Evolutionary conservation across 2,329 filamentous ascomycete species (phyloP).

Genomic region (Drechslerella coelobrocha): DNA sequence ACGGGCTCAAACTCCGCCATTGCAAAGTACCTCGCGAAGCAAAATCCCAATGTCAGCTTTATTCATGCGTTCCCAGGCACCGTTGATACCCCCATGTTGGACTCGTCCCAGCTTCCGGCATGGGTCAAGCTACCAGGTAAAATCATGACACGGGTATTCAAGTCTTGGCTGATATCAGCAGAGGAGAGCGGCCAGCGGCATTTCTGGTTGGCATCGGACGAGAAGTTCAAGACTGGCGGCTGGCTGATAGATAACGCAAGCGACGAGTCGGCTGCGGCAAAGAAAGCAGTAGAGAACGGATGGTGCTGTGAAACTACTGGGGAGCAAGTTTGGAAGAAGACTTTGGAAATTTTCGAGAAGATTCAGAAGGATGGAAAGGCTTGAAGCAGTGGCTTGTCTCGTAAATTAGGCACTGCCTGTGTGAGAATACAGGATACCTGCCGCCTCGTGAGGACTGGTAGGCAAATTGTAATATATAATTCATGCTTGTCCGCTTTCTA

Average conservation of each 20-base stretch:
- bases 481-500: too few relatives aligned
- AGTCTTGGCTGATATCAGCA: slow-evolving; percentile 31
- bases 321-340: slow-evolving; percentile 52
- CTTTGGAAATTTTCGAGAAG: slow-evolving; percentile 41
- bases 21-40: slow-evolving; percentile 57
- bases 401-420: neutral
- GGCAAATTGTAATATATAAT: too few relatives aligned
- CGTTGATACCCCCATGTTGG: slow-evolving; percentile 57
- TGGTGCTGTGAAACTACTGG: slow-evolving; percentile 42
- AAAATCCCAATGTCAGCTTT: slow-evolving; percentile 56
- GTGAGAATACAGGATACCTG: too few relatives aligned
- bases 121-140: slow-evolving; percentile 52
- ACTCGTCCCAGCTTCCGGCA: slow-evolving; percentile 55
- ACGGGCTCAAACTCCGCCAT: slow-evolving; percentile 59
- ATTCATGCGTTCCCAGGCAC: slow-evolving; percentile 60
- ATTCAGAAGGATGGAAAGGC: slow-evolving; percentile 35
- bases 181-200: slow-evolving; percentile 52
- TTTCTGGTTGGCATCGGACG: slow-evolving; percentile 50
- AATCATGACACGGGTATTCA: slow-evolving; percentile 51
- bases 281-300: slow-evolving; percentile 17
- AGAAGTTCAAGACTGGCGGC: slow-evolving; percentile 51
- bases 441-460: too few relatives aligned
- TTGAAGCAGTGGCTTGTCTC: neutral
- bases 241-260: slow-evolving; percentile 51
- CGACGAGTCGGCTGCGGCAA: slow-evolving; percentile 35